These are phyloP conservation scores for Cercospora sp. DNA, from an alignment of 2,329 filamentous ascomycete genomes.

Conservation along the genomic window DNA sequence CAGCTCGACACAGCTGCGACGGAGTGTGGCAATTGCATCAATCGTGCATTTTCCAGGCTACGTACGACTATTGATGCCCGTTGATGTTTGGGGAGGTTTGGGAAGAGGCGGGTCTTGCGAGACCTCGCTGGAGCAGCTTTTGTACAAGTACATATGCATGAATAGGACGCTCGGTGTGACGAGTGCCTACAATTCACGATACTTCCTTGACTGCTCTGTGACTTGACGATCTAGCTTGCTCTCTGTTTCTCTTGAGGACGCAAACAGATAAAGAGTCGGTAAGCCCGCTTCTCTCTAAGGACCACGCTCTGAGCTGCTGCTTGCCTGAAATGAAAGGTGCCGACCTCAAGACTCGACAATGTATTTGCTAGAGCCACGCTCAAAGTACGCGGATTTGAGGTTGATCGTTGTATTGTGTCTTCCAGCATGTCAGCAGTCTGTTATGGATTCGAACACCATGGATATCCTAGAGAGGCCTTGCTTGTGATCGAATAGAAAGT, in stretches of 20 bases:
- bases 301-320: too few species aligned
- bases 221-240: not conserved
- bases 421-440: conserved; percentile 15
- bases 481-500: conserved; percentile 15
- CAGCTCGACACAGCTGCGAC: conserved; percentile 1
- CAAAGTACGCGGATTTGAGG: not conserved
- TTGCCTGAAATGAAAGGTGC: too few species aligned
- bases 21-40: conserved; percentile 2
- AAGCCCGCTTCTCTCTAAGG: too few species aligned
- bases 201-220: not conserved
- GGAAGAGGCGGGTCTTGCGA: conserved; percentile 3
- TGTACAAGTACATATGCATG: conserved; percentile 12
- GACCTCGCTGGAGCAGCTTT: conserved; percentile 10
- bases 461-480: conserved; percentile 7
- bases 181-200: not conserved
- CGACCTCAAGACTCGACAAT: too few species aligned
- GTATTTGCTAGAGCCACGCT: not conserved
- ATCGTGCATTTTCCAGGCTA: conserved; percentile 6
- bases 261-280: too few species aligned
- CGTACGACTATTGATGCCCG: conserved; percentile 15
- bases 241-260: not conserved
- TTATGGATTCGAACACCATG: conserved; percentile 16
- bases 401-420: not conserved
- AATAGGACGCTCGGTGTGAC: conserved; percentile 2
- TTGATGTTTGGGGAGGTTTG: not conserved